Percentiles rank a stretch among this genome's conserved stretches.
Evolutionary conservation across 2,329 filamentous ascomycete genomes (phyloP).

Genomic region (Cercospora sesami): DNA sequence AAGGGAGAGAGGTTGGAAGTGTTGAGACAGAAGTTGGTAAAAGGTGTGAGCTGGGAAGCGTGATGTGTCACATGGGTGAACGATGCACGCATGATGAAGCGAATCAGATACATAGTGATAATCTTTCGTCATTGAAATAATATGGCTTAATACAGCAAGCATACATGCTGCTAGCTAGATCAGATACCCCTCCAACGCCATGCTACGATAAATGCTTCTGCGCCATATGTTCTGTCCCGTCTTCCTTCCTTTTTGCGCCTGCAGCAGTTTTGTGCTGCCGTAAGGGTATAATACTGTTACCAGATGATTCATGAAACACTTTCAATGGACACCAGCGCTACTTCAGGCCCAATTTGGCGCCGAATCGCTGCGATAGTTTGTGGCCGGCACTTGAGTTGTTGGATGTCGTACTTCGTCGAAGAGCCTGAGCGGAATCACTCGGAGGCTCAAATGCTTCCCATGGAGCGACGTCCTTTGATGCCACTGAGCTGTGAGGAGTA

Average conservation of each 20-base stretch:
- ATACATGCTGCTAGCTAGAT: neutral
- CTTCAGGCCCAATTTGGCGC: constrained; percentile 4
- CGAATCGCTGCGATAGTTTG: neutral
- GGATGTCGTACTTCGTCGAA: neutral
- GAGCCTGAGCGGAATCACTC: neutral
- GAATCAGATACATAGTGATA: neutral
- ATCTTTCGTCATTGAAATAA: neutral
- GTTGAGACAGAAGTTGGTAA: constrained; percentile 20
- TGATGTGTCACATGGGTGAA: neutral
- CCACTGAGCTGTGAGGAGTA: neutral
- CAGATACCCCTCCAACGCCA: neutral
- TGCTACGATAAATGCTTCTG: neutral
- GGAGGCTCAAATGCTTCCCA: constrained; percentile 26
- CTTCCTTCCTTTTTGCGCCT: neutral
- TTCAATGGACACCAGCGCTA: neutral
- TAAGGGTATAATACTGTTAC: neutral
- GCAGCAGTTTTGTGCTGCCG: neutral
- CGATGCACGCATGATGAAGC: neutral
- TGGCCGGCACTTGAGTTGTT: neutral
- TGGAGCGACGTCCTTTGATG: constrained; percentile 16
- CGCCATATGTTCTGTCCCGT: neutral
- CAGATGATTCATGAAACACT: constrained; percentile 4
- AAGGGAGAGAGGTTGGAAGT: constrained; percentile 40
- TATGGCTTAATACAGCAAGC: neutral
- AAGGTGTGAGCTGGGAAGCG: neutral